phyloP scores from a whole-genome alignment of 2,329 filamentous ascomycete species.

The Phaeosphaeria sp. region DNA sequence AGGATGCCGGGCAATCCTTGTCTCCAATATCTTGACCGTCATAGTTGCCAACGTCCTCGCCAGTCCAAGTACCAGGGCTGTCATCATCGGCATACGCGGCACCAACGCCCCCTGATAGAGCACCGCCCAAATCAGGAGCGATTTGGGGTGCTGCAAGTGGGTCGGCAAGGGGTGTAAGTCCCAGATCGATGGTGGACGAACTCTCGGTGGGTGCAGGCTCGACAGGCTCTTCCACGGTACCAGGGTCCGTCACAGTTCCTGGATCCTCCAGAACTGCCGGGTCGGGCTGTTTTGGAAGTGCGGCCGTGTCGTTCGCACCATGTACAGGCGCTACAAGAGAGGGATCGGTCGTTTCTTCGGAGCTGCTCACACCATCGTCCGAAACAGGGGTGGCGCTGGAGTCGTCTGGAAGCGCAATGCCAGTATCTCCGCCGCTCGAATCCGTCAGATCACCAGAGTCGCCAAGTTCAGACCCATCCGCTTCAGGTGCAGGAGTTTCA shows the following conservation, averaged over 20 bases:
- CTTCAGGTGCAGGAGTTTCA: background rate
- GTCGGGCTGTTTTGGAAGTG: background rate
- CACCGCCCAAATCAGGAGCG: background rate
- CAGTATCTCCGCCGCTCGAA: background rate
- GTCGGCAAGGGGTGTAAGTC: background rate
- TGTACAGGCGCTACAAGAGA: no score
- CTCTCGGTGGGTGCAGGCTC: background rate
- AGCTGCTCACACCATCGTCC: no score
- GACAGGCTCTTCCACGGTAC: background rate
- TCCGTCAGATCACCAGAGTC: background rate
- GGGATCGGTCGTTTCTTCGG: no score
- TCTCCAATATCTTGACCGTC: constrained; percentile 6
- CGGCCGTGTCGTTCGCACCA: background rate
- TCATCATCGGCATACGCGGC: background rate
- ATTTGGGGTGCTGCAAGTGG: background rate
- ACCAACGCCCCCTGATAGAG: background rate
- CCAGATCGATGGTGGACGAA: background rate
- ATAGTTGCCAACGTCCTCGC: constrained; percentile 4
- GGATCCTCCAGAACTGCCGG: background rate
- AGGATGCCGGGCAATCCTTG: background rate
- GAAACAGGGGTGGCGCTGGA: no score
- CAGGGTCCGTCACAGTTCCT: no score
- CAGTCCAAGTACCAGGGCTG: background rate
- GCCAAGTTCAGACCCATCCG: background rate
- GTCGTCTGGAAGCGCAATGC: no score